Evolutionary conservation across 1,284 basidiomycete species (phyloP).

Genomic region (Microbotryum saponariae): DNA sequence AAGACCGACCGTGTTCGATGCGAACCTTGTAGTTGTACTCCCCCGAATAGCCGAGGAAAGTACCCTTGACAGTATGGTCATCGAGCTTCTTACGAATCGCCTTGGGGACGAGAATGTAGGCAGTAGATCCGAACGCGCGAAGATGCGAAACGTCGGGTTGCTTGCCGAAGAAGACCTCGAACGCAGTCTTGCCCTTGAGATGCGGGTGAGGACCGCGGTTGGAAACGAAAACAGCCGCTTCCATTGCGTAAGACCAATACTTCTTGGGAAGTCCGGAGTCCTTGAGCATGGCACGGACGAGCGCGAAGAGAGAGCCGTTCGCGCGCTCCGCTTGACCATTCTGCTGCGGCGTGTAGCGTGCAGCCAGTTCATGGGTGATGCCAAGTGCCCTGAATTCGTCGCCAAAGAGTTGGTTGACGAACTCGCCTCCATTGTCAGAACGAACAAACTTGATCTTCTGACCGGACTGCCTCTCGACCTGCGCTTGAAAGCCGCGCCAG

Average conservation of each 20-base stretch:
- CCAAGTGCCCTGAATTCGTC: conserved; percentile 3
- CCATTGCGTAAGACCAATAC: neutral
- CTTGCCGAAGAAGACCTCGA: neutral
- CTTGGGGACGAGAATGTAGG: neutral
- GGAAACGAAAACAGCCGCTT: neutral
- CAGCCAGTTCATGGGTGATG: conserved; percentile 8
- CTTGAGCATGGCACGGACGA: conserved; percentile 3
- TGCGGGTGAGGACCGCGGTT: neutral
- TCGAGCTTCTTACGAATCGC: conserved; percentile 1
- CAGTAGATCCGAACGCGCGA: neutral
- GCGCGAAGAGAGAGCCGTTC: neutral
- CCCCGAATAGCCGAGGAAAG: neutral
- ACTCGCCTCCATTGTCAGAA: conserved; percentile 20
- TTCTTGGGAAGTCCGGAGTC: neutral
- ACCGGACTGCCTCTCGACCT: too few species aligned
- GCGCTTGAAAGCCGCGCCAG: too few species aligned
- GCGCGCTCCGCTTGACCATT: conserved; percentile 7
- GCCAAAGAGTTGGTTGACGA: conserved; percentile 2
- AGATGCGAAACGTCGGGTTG: neutral
- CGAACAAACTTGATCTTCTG: too few species aligned
- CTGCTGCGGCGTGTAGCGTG: conserved; percentile 13
- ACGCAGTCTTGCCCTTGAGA: neutral
- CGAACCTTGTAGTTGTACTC: too few species aligned
- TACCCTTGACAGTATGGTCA: neutral
- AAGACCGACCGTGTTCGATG: too few species aligned